Percentiles rank a stretch among this genome's conserved stretches.
phyloP scores from a whole-genome alignment of 1,139 yeast genomes.

The Suhomyces choctaworum region DNA sequence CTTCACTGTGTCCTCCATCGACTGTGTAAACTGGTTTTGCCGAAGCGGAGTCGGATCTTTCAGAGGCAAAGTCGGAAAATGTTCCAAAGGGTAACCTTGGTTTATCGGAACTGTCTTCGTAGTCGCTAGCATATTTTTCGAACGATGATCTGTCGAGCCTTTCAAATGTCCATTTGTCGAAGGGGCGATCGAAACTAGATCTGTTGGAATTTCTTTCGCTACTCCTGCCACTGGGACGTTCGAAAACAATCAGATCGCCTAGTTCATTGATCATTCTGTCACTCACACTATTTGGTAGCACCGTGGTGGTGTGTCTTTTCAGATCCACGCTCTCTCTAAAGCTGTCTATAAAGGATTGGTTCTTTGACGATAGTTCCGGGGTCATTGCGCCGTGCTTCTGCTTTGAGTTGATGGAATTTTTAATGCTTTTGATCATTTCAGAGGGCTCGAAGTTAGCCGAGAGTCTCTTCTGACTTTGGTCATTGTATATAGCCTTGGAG shows the following conservation, averaged over 20 bases:
- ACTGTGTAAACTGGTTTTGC: background rate
- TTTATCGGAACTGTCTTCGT: slow-evolving; percentile 2
- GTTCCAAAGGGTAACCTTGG: background rate
- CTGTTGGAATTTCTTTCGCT: slow-evolving; percentile 3
- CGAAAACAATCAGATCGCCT: background rate
- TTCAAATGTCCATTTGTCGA: slow-evolving; percentile 2
- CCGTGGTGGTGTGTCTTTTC: slow-evolving; percentile 13
- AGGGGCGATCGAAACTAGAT: slow-evolving; percentile 4
- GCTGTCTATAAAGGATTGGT: slow-evolving; percentile 20
- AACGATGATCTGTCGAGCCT: slow-evolving; percentile 2
- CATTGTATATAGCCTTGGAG: slow-evolving; percentile 14
- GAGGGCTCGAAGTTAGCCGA: slow-evolving; percentile 16
- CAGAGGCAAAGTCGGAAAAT: slow-evolving; percentile 1
- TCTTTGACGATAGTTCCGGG: slow-evolving; percentile 13
- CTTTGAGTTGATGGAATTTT: slow-evolving; percentile 20
- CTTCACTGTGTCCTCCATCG: slow-evolving; percentile 2
- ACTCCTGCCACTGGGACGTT: slow-evolving; percentile 1
- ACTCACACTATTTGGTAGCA: background rate
- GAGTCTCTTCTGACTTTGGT: slow-evolving; percentile 13
- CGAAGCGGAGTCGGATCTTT: slow-evolving; percentile 2
- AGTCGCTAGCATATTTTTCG: slow-evolving; percentile 1
- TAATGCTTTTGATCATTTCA: slow-evolving; percentile 22
- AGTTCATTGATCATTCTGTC: background rate
- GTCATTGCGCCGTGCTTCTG: slow-evolving; percentile 11
- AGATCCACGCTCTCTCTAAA: slow-evolving; percentile 24